Evolutionary conservation across 2,329 filamentous ascomycete species (phyloP).

Genomic region (Sordariomycetes sp.): DNA sequence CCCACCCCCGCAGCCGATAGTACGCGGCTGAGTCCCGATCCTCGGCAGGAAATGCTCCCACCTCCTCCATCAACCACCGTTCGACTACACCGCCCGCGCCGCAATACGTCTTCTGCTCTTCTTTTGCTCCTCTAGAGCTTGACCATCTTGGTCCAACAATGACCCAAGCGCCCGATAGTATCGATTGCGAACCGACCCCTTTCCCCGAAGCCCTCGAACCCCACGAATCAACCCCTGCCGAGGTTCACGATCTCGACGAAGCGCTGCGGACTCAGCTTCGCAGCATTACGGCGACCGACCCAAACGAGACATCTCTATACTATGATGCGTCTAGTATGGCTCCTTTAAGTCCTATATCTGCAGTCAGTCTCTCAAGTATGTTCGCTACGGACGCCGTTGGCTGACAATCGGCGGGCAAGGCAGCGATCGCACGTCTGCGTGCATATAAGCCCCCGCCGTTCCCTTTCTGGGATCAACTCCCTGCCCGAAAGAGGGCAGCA

Average conservation of each 20-base stretch:
- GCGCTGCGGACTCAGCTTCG: slow-evolving; percentile 1
- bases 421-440: slow-evolving; percentile 50
- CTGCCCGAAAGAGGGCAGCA: slow-evolving; percentile 64
- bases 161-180: not conserved
- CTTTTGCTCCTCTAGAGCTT: not conserved
- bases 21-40: not conserved
- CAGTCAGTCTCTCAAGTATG: slow-evolving; percentile 30
- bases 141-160: not conserved
- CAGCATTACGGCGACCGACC: not conserved
- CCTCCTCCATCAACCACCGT: not conserved
- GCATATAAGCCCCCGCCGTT: slow-evolving; percentile 53
- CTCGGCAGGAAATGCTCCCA: not conserved
- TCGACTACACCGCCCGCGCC: not conserved
- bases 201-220: not conserved
- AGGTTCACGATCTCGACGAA: too few relatives aligned
- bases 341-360: slow-evolving; percentile 42
- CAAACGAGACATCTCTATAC: slow-evolving; percentile 32
- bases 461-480: slow-evolving; percentile 52
- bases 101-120: not conserved
- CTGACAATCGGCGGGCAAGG: slow-evolving; percentile 27
- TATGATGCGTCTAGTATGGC: slow-evolving; percentile 51
- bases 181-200: not conserved
- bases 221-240: slow-evolving; percentile 11
- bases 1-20: not conserved
- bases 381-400: too few relatives aligned